Evolutionary conservation across 208 protist genomes (phyloP).

Genomic region (Leishmania tropica): DNA sequence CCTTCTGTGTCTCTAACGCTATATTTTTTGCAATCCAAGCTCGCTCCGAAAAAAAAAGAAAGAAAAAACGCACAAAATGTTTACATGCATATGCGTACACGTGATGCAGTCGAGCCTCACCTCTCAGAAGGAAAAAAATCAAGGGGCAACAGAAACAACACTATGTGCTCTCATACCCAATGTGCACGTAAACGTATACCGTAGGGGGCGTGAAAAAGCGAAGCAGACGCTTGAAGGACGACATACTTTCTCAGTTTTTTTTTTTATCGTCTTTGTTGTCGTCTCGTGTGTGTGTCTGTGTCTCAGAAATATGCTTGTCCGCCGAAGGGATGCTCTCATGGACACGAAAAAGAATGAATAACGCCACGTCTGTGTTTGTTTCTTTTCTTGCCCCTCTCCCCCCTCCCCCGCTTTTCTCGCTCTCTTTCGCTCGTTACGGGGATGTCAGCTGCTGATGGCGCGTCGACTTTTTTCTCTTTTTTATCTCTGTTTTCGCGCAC

Average conservation of each 20-base stretch:
- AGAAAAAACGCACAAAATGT: not conserved
- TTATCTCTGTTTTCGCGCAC: too few species aligned
- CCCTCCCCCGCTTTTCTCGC: not conserved
- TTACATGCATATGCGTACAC: not conserved
- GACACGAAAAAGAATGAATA: not conserved
- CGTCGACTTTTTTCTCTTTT: not conserved
- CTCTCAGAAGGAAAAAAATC: not conserved
- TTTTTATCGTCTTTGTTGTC: not conserved
- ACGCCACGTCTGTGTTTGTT: slow-evolving; percentile 1
- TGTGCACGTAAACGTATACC: not conserved
- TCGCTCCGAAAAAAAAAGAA: too few species aligned
- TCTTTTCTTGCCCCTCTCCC: not conserved
- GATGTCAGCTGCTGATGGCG: not conserved
- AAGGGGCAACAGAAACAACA: not conserved
- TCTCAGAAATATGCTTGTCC: too few species aligned
- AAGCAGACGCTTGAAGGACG: not conserved
- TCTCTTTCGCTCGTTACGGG: not conserved
- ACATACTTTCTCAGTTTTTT: not conserved
- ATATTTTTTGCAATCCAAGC: not conserved
- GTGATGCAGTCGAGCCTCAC: not conserved
- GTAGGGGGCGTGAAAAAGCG: not conserved
- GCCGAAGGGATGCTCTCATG: not conserved
- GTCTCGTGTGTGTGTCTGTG: not conserved
- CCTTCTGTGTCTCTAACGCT: not conserved
- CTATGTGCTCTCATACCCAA: not conserved